Base-by-base conservation (phyloP, 1,139 yeast species). In the Sugiyamaella sp. region DNA sequence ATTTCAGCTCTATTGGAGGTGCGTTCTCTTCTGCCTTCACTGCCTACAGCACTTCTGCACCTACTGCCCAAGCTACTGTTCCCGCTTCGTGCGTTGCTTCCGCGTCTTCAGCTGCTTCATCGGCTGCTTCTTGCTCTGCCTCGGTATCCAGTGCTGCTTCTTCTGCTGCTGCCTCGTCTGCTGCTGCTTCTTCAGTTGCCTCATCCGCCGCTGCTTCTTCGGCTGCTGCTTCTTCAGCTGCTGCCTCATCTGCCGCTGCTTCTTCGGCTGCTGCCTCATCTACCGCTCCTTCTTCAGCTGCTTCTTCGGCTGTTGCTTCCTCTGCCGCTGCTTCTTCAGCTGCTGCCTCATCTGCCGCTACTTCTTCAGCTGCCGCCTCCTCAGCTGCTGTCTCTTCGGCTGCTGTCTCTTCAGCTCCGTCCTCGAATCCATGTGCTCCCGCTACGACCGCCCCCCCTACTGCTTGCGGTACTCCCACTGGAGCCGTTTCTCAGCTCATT, bases 1-100 rank as follows among this genome's bases (percentile, higher is more conserved):
- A 51, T 51, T 29, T 27, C 22, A 45, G 38, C 14, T 42, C 53
- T 25, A 41, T 57, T 53, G 52, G 55, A 50, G 43, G 12, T 48
- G 59, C 52, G 33, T 56, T 49, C 43, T 45, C 46, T 4, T 17
- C 47, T 19, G 53, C 56, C 24, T 39, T 45, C 38, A 4, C 37
- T 2, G 43, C 44, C n/a, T 43, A 19, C 53, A 24, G 52, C 22
- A 40, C 48, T 16, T 51, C 45, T 27, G 32, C 47, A 12, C 38
- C 47, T 12, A 29, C 44, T 12, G 49, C 51, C 14, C 45, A 43
- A 16, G 51, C 52, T 19, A 49, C 53, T 16, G 40, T 21, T 32
- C 14, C 58, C 32, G 43, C 54, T 21, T 44, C 40, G 6, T 37
- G 41, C 16, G 35, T 12, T 29, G 35, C 35, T 29, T 29, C 35